A percentile compares a stretch with the other conserved stretches of the same genome.
Conservation (phyloP, 192 early-diverging fungal species). For the Chytriomyces confervae region DNA sequence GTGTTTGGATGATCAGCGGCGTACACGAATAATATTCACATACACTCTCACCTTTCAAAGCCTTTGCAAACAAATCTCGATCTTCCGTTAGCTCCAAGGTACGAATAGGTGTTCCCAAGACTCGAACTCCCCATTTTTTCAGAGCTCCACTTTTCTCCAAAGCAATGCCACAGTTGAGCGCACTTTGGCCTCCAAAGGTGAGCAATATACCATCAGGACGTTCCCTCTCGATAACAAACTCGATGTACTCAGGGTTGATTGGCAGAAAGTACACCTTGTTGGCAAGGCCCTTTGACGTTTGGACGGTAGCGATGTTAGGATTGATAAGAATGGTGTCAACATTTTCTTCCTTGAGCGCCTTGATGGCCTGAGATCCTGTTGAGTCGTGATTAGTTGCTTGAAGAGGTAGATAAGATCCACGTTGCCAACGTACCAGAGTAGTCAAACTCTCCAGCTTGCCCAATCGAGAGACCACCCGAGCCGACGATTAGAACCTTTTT, state of each 20-base stretch:
- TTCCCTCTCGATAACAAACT: slow-evolving; percentile 91
- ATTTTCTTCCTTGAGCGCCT: slow-evolving; percentile 89
- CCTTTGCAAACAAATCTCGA: slow-evolving; percentile 93
- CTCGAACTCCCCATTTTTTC: slow-evolving; percentile 81
- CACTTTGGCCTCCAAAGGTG: slow-evolving; percentile 97
- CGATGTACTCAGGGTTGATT: slow-evolving; percentile 89
- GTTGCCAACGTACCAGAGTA: slow-evolving; percentile 79
- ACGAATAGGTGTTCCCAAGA: slow-evolving; percentile 93
- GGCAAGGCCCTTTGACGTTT: slow-evolving; percentile 92
- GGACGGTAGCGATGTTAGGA: slow-evolving; percentile 99
- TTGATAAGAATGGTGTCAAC: slow-evolving; percentile 97
- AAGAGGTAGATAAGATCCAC: slow-evolving; percentile 21
- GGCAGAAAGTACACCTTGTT: slow-evolving; percentile 96
- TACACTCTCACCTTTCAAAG: slow-evolving; percentile 71
- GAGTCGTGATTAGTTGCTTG: slow-evolving; percentile 3
- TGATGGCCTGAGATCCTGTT: slow-evolving; percentile 93
- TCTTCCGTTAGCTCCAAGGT: slow-evolving; percentile 93
- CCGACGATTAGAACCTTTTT: slow-evolving; percentile 91
- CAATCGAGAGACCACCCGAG: slow-evolving; percentile 93
- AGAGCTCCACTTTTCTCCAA: slow-evolving; percentile 84
- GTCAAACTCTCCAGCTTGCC: slow-evolving; percentile 99
- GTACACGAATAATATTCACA: not conserved
- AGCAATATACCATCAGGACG: slow-evolving; percentile 93
- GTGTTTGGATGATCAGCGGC: not conserved
- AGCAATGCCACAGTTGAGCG: slow-evolving; percentile 93